Base-by-base conservation (phyloP, 768 basidiomycete genomes). In the Coprinellus aureogranulatus region DNA sequence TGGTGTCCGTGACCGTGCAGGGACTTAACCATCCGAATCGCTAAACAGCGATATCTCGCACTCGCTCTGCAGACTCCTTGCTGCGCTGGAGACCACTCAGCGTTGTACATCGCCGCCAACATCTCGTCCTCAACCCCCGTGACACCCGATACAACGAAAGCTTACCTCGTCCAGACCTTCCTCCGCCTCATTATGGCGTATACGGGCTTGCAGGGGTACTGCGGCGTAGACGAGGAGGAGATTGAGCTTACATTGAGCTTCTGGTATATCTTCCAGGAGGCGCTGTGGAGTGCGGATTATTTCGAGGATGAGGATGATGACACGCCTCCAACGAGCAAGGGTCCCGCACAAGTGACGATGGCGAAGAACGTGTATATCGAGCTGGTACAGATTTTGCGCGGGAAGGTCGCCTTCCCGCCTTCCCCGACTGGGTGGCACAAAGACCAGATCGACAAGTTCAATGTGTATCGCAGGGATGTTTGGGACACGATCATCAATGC, bases 261-360 rank as follows among this genome's bases (percentile, higher is more conserved):
- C 64, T 96, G 95, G 89, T 95, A 92, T 61, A 75, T 92, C 40
- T 82, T 96, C 56, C 94, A 96, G 70, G 94, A 98, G 67, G 84
- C 91, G 1, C 69, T 93, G 25, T 93, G 90, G 90, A 79, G 75
- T 34, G 79, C 79, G 14, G 85, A 88, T 57, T 81, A 81, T 51
- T 61, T 75, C 30, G 61, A 67, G 40, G 69, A 71, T 28, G 75
- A 67, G 18, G 71, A 65, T 20, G 68, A 71, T 61, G 69, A 75
- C 64, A 16, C 31, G 3, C 57, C 57, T 1, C 57, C 57, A 9
- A 30, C 50, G 6, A 53, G 57, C 42, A 53, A 53, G 41, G 60
- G 63, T 25, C 66, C 67, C 11, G 65, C 61, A 2, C 67, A 79
- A 72, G 72, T 78, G 68, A 74, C 73, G 9, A 73, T 89, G 34